Conservation (phyloP, 164 flowering plant genomes). For the Tetrastigma voinierianum region DNA sequence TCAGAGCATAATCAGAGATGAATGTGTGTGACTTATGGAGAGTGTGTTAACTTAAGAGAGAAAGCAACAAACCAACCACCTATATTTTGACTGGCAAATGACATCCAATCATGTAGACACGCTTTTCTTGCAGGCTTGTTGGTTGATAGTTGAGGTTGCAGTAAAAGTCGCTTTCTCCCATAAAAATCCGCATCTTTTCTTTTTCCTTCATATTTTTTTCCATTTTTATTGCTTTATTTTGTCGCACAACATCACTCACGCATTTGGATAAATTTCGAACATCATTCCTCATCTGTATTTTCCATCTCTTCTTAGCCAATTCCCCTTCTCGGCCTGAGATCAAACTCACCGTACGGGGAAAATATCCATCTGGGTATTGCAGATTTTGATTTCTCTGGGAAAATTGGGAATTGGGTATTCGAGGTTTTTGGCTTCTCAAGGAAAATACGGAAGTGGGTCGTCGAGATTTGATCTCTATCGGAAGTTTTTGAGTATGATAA, state of each 20-base stretch:
- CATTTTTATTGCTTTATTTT: not conserved
- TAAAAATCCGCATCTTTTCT: conserved; percentile 3
- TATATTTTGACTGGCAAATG: conserved; percentile 15
- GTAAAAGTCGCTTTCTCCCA: conserved; percentile 10
- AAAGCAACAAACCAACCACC: not conserved
- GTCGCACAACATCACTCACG: no score
- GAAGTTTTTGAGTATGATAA: not conserved
- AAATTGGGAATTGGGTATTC: not conserved
- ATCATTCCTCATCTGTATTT: not conserved
- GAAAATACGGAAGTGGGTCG: conserved; percentile 1
- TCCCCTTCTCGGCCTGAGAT: not conserved
- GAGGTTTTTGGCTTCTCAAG: not conserved
- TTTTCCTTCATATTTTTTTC: not conserved
- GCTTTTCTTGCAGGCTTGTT: conserved; percentile 11
- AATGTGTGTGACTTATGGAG: no score
- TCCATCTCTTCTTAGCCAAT: not conserved
- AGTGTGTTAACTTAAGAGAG: conserved; percentile 4
- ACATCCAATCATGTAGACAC: conserved; percentile 21
- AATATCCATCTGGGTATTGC: conserved; percentile 12
- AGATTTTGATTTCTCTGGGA: conserved; percentile 4
- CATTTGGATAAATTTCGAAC: not conserved
- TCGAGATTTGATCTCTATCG: conserved; percentile 2
- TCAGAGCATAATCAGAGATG: no score
- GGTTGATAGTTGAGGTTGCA: conserved; percentile 15
- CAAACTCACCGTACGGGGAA: not conserved